These are phyloP conservation scores for Quercus bicolor DNA, from an alignment of 306 rosid species.

Conservation along the genomic window DNA sequence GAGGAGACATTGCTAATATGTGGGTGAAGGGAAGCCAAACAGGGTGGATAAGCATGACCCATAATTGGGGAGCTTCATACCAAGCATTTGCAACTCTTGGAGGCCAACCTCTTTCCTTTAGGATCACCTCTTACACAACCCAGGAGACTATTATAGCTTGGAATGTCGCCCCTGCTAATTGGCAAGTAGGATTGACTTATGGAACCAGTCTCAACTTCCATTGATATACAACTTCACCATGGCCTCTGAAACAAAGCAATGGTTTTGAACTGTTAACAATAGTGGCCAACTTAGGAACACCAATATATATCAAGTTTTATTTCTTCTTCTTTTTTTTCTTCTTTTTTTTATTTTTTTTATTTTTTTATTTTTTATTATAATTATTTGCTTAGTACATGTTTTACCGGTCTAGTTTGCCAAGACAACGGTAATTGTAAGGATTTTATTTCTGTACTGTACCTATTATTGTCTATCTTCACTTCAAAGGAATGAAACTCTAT, in stretches of 20 bases:
- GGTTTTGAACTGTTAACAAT: not conserved
- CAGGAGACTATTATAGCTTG: slow-evolving; percentile 52
- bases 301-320: not conserved
- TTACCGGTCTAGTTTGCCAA: not conserved
- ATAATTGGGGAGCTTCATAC: slow-evolving; percentile 95
- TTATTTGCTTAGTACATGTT: not conserved
- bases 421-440: no score
- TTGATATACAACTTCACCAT: slow-evolving; percentile 9
- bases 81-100: slow-evolving; percentile 72
- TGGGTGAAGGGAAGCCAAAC: slow-evolving; percentile 78
- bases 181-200: slow-evolving; percentile 65
- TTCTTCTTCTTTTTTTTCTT: not conserved
- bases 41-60: slow-evolving; percentile 87
- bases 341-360: no score
- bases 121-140: slow-evolving; percentile 64
- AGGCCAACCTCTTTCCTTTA: slow-evolving; percentile 82
- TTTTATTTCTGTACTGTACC: no score
- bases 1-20: slow-evolving; percentile 70
- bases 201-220: slow-evolving; percentile 50
- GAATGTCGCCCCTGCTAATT: slow-evolving; percentile 70
- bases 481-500: no score
- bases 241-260: not conserved
- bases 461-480: no score
- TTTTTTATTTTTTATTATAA: no score
- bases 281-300: not conserved